Evolutionary conservation across 805 yeast genomes (phyloP).

Genomic region (Yamadazyma scolyti): DNA sequence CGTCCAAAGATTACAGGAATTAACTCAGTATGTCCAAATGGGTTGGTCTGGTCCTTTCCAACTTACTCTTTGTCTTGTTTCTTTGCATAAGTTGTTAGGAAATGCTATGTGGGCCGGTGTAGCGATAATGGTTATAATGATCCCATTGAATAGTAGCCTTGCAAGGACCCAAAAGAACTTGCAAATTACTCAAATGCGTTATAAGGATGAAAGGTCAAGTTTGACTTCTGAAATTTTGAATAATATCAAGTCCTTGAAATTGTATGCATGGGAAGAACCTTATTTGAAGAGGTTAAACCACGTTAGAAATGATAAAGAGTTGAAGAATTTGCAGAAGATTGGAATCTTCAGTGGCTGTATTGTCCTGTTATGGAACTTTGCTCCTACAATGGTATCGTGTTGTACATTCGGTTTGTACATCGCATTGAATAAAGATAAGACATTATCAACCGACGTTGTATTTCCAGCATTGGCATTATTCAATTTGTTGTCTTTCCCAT

Average conservation of each 20-base stretch:
- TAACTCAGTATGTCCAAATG: slow-evolving; percentile 72
- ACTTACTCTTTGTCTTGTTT: slow-evolving; percentile 66
- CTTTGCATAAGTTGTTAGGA: slow-evolving; percentile 72
- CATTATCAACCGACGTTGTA: slow-evolving; percentile 85
- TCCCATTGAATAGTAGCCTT: slow-evolving; percentile 73
- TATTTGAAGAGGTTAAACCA: slow-evolving; percentile 67
- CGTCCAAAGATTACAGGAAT: slow-evolving; percentile 81
- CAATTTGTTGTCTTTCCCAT: slow-evolving; percentile 85
- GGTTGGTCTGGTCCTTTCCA: slow-evolving; percentile 95
- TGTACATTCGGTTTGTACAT: slow-evolving; percentile 84
- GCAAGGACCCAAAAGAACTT: slow-evolving; percentile 65
- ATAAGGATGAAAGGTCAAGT: slow-evolving; percentile 90
- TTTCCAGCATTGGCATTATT: slow-evolving; percentile 88
- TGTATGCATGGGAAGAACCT: slow-evolving; percentile 95
- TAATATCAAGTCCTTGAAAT: slow-evolving; percentile 86
- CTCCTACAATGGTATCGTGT: slow-evolving; percentile 88
- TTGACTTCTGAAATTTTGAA: slow-evolving; percentile 83
- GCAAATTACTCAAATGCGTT: slow-evolving; percentile 83
- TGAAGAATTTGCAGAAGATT: slow-evolving; percentile 69
- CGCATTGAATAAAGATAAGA: slow-evolving; percentile 48
- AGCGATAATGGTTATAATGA: slow-evolving; percentile 66
- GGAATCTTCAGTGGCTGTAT: slow-evolving; percentile 70
- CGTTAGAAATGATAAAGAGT: slow-evolving; percentile 86
- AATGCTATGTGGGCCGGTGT: slow-evolving; percentile 98
- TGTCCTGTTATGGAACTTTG: slow-evolving; percentile 74